Percentiles rank a stretch among this genome's conserved stretches.
These are phyloP conservation scores for Orbilia brochopaga DNA, from an alignment of 2,329 filamentous ascomycete species.

Conservation along the genomic window DNA sequence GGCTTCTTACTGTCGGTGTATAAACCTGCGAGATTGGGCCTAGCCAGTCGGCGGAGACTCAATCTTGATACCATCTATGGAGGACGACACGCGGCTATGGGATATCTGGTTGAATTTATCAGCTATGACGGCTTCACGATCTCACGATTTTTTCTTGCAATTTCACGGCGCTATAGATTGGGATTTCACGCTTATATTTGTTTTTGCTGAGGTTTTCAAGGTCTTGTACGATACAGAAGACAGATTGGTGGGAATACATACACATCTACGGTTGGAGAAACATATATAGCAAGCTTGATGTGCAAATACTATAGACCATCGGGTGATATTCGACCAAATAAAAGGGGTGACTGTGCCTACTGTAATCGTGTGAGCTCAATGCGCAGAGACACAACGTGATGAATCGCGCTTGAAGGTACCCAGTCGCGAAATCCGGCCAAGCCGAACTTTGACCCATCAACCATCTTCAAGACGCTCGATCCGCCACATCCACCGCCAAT, in stretches of 20 bases:
- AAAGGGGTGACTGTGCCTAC: neutral
- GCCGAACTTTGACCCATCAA: neutral
- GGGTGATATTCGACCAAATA: too few relatives aligned
- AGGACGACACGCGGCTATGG: too few relatives aligned
- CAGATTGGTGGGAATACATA: neutral
- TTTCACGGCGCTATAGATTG: neutral
- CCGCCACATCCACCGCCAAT: constrained; percentile 6
- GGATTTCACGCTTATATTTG: neutral
- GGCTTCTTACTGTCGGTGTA: too few relatives aligned
- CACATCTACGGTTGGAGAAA: neutral
- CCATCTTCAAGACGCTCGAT: constrained; percentile 8
- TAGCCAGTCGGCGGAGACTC: too few relatives aligned
- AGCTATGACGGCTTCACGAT: neutral
- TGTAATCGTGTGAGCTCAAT: neutral
- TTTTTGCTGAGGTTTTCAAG: neutral
- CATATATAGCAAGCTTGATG: neutral
- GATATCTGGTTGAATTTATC: neutral
- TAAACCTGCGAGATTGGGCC: too few relatives aligned
- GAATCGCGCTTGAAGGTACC: neutral
- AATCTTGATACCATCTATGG: too few relatives aligned
- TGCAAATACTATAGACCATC: too few relatives aligned
- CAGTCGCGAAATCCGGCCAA: constrained; percentile 7
- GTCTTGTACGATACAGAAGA: constrained; percentile 4
- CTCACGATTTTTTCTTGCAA: neutral
- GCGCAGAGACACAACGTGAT: neutral